A percentile compares a stretch with the other conserved stretches of the same genome.
These are phyloP conservation scores for Venturia aucupariae DNA, from an alignment of 2,329 filamentous ascomycete genomes.

Conservation along the genomic window DNA sequence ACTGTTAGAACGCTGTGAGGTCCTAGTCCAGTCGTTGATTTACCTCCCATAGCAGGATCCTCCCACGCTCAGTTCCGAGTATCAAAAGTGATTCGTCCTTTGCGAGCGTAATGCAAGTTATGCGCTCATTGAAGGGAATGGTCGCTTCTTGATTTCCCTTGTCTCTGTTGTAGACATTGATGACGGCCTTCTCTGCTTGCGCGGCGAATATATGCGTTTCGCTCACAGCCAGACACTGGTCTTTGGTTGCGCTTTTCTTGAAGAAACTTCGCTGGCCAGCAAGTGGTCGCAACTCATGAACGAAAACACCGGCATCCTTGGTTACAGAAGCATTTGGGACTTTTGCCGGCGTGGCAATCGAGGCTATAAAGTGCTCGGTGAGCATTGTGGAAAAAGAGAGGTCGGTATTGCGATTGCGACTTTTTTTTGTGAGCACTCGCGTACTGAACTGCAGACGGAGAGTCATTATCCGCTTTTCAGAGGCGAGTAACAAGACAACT, in stretches of 20 bases:
- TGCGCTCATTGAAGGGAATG: conserved; percentile 78
- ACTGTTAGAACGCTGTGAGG: conserved; percentile 17
- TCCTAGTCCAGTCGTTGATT: conserved; percentile 20
- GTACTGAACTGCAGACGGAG: not conserved
- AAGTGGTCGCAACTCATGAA: conserved; percentile 71
- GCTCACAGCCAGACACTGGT: conserved; percentile 71
- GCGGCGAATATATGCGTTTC: conserved; percentile 81
- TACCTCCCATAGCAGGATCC: conserved; percentile 89
- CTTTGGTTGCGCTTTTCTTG: conserved; percentile 83
- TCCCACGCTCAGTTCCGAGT: conserved; percentile 74
- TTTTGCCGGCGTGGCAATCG: conserved; percentile 10
- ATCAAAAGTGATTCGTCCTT: conserved; percentile 55
- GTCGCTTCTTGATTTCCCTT: conserved; percentile 82
- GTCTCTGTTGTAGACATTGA: conserved; percentile 82
- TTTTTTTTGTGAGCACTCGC: not conserved
- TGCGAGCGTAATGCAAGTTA: conserved; percentile 66
- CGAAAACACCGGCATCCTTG: conserved; percentile 79
- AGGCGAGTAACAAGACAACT: no score
- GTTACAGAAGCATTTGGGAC: conserved; percentile 35
- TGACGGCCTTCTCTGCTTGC: conserved; percentile 81
- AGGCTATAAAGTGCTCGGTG: conserved; percentile 13
- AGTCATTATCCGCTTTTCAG: not conserved
- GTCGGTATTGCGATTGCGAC: not conserved
- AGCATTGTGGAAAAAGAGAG: conserved; percentile 2
- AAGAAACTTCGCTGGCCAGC: conserved; percentile 66